Base-by-base conservation (phyloP, 129 eudicot genomes). In the Arctium lappa region DNA sequence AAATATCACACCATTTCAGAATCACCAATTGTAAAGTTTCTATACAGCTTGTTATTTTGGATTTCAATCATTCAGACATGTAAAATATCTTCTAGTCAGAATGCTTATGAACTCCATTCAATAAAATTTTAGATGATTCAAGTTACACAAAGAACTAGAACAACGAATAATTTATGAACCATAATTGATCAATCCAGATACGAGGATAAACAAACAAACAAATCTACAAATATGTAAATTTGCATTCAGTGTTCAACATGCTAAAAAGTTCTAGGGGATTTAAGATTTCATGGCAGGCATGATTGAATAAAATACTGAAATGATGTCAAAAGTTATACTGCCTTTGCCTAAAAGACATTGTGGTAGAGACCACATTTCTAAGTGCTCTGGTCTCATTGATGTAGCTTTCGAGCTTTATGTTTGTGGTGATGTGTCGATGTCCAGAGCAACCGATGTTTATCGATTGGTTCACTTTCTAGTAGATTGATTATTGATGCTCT, bases 371-470 rank as follows among this genome's bases (percentile, higher is more conserved):
- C 82, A 72, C 79, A 77, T 10, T 78, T 77, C 73, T 60, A 56
- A 83, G 86, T 83, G 83, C 78, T 77, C 22, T 66, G 29, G 82
- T 83, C 86, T 71, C 86, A 77, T 83, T 65, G 42, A 37, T 70
- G 78, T 77, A 77, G 73, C 86, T 83, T 83, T 83, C 46, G 34
- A 38, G 81, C 82, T 77, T 77, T 73, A 77, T 83, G 73, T 83
- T 72, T 71, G 82, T 83, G 73, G 78, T 15, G 66, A 70, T 77
- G 82, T 83, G 86, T 77, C 69, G 15, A 83, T 77, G 7, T 83
- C 74, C 34, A 77, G 86, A 63, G 65, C 56, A 74, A n/a, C 77
- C 6, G n/a, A 83, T 65, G 32, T 62, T 77, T 56, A 83, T 73
- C 77, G 74, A 78, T 39, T 78, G 79, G 31, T 70, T 77, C 63